Evolutionary conservation across 257 asterid genomes (phyloP).

Genomic region (Striga asiatica): DNA sequence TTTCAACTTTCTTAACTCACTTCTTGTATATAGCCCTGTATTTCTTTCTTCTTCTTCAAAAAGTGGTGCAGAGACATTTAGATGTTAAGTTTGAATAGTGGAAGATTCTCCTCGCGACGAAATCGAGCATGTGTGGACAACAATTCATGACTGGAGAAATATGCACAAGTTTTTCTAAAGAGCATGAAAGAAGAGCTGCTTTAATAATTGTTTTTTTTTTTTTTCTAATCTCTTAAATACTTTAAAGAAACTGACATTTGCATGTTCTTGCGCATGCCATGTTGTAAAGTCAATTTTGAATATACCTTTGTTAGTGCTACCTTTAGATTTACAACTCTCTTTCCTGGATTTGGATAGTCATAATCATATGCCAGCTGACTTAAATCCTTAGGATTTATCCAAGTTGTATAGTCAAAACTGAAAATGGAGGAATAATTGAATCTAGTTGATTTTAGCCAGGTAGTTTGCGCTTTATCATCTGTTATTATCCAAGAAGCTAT

Average conservation of each 20-base stretch:
- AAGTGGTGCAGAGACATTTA: not conserved
- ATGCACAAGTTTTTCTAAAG: not conserved
- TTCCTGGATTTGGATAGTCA: not conserved
- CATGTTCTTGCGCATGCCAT: not conserved
- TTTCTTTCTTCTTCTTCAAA: not conserved
- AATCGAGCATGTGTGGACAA: not conserved
- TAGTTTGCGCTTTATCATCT: no score
- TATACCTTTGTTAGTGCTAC: not conserved
- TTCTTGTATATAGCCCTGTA: not conserved
- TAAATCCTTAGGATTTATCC: not conserved
- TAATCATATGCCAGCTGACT: not conserved
- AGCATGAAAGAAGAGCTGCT: not conserved
- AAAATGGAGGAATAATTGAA: not conserved
- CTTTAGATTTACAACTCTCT: not conserved
- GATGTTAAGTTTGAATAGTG: not conserved
- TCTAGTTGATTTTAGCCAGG: not conserved
- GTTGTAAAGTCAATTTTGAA: not conserved
- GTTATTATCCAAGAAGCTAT: no score
- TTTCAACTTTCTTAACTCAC: not conserved
- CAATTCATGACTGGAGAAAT: not conserved
- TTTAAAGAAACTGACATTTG: not conserved
- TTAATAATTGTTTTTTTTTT: not conserved
- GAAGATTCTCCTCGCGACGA: not conserved
- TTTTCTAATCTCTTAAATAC: not conserved
- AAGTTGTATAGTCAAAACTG: not conserved